Evolutionary conservation across 2,329 filamentous ascomycete genomes (phyloP).

Genomic region (Alternaria brassicae): DNA sequence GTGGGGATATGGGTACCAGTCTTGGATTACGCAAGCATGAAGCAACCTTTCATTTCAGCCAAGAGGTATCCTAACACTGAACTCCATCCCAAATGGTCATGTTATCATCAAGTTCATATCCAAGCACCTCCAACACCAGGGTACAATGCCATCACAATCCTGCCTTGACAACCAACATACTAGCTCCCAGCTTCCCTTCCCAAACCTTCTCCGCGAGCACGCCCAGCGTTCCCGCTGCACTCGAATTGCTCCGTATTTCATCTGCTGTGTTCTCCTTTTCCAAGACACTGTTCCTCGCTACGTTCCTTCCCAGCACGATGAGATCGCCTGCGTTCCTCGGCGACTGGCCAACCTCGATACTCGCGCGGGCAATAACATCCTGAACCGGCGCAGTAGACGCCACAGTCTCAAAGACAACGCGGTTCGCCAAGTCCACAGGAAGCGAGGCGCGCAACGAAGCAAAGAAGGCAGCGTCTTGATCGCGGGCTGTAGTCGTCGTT

Average conservation of each 20-base stretch:
- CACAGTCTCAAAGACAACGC: conserved; percentile 66
- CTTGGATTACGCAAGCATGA: conserved; percentile 4
- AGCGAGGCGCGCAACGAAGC: conserved; percentile 64
- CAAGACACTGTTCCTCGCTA: conserved; percentile 31
- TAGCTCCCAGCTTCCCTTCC: conserved; percentile 66
- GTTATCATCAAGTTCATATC: neutral
- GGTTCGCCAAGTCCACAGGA: conserved; percentile 57
- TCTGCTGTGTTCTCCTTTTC: conserved; percentile 49
- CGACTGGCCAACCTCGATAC: conserved; percentile 65
- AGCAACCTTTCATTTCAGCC: neutral
- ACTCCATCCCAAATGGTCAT: neutral
- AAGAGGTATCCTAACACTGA: neutral
- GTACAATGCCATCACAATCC: conserved; percentile 13
- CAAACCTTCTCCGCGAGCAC: conserved; percentile 67
- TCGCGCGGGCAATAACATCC: conserved; percentile 62
- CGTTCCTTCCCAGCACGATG: conserved; percentile 68
- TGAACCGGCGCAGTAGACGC: conserved; percentile 43
- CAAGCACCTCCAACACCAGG: neutral
- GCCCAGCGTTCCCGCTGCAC: conserved; percentile 60
- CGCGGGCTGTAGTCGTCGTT: conserved; percentile 27
- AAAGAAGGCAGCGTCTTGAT: conserved; percentile 64
- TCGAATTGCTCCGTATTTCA: conserved; percentile 41
- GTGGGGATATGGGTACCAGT: neutral
- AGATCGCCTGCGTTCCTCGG: conserved; percentile 74
- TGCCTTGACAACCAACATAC: conserved; percentile 74